These are phyloP conservation scores for Corrigiola litoralis DNA, from an alignment of 179 eudicot species.

Conservation along the genomic window DNA sequence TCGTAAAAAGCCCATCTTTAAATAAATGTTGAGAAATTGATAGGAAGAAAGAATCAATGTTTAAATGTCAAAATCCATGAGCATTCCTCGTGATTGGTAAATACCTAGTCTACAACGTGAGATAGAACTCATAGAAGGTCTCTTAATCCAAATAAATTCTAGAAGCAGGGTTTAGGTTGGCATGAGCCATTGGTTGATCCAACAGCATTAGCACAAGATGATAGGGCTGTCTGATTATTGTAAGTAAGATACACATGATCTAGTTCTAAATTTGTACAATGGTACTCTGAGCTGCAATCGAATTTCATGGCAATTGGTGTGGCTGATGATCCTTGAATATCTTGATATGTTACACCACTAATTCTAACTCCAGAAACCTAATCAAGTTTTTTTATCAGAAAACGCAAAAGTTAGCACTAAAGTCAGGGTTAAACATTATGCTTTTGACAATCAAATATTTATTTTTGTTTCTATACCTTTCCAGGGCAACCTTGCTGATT, in stretches of 20 bases:
- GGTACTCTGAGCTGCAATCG: constrained; percentile 25
- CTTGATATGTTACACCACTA: constrained; percentile 21
- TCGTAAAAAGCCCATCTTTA: too few species aligned
- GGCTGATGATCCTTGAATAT: constrained; percentile 29
- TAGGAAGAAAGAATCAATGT: too few species aligned
- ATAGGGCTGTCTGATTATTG: neutral
- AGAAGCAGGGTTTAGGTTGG: constrained; percentile 25
- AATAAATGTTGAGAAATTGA: too few species aligned
- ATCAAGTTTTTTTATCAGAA: neutral
- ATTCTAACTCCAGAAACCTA: constrained; percentile 32
- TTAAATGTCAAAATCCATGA: too few species aligned
- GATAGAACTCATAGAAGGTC: too few species aligned
- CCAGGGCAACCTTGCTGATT: constrained; percentile 34
- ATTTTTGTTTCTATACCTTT: too few species aligned
- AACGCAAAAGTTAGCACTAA: too few species aligned
- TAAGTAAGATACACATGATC: constrained; percentile 17
- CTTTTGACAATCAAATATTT: too few species aligned
- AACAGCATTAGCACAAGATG: constrained; percentile 14
- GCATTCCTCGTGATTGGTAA: too few species aligned
- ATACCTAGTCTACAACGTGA: too few species aligned
- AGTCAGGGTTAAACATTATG: too few species aligned
- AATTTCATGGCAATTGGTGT: constrained; percentile 24
- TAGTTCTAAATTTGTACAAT: constrained; percentile 13
- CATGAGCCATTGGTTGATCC: constrained; percentile 18
- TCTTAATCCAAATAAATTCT: too few species aligned